Conservation (phyloP, 768 basidiomycete species). For the Glaciozyma antarctica region DNA sequence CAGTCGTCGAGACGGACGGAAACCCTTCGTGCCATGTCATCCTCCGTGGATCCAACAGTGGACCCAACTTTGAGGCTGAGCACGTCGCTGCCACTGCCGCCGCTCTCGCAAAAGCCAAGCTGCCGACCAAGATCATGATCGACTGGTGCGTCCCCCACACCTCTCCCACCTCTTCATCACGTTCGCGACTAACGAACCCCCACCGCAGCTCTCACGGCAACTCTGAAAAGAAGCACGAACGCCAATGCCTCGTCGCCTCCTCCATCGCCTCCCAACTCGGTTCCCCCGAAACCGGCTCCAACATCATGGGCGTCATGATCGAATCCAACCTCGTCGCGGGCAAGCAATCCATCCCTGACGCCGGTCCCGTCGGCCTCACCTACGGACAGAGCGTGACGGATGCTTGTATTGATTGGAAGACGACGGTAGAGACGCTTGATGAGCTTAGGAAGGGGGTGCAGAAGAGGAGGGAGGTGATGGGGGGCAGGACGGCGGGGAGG, state of each 20-base stretch:
- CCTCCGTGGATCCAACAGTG: conserved; percentile 75
- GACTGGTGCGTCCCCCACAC: conserved; percentile 21
- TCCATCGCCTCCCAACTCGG: conserved; percentile 55
- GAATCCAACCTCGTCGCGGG: conserved; percentile 85
- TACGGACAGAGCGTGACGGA: conserved; percentile 75
- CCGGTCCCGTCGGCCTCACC: conserved; percentile 60
- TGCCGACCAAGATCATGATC: conserved; percentile 80
- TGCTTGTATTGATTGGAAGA: conserved; percentile 81
- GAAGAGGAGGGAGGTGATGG: conserved; percentile 46
- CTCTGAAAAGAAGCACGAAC: conserved; percentile 79
- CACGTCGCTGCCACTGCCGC: conserved; percentile 64
- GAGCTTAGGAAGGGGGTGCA: conserved; percentile 79
- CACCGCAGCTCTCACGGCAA: conserved; percentile 91
- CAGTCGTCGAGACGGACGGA: conserved; percentile 86
- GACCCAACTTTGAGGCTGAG: conserved; percentile 78
- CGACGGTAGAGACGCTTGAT: conserved; percentile 69
- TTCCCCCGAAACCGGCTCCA: conserved; percentile 46
- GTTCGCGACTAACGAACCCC: neutral
- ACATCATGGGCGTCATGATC: conserved; percentile 90
- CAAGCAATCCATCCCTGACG: conserved; percentile 68
- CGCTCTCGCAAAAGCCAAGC: conserved; percentile 67
- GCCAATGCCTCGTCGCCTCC: conserved; percentile 78
- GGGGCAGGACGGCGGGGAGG: conserved; percentile 3
- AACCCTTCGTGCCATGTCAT: conserved; percentile 88
- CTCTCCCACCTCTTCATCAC: neutral